phyloP scores from a whole-genome alignment of 2,329 filamentous ascomycete species.

The Phyllachora maydis region DNA sequence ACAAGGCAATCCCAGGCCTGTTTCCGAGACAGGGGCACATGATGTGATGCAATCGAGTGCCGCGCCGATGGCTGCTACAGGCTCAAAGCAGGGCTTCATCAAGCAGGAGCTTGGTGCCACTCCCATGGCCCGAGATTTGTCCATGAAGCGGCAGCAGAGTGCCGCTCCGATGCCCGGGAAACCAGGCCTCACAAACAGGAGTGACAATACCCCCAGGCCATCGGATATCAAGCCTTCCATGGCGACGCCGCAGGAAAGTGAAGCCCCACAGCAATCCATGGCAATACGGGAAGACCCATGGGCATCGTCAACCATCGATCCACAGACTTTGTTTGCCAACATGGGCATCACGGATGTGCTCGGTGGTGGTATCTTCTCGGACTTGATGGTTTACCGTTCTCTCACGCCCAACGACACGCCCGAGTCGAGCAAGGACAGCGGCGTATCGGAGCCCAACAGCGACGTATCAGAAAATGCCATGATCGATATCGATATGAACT shows the following conservation, averaged over 20 bases:
- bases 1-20: conserved; percentile 21
- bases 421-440: conserved; percentile 40
- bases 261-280: too few species aligned
- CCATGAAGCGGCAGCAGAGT: conserved; percentile 29
- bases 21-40: conserved; percentile 10
- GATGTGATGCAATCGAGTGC: conserved; percentile 8
- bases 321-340: conserved; percentile 22
- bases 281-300: conserved; percentile 9
- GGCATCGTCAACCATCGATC: conserved; percentile 26
- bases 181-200: conserved; percentile 7
- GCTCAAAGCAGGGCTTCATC: conserved; percentile 21
- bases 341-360: conserved; percentile 18
- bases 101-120: conserved; percentile 17
- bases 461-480: conserved; percentile 34
- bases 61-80: conserved; percentile 16
- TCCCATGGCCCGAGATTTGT: conserved; percentile 27
- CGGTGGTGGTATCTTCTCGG: conserved; percentile 25
- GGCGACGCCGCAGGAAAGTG: too few species aligned
- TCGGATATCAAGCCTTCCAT: conserved; percentile 3
- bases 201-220: conserved; percentile 10
- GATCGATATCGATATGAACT: conserved; percentile 31
- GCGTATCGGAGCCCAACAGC: conserved; percentile 37
- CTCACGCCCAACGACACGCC: conserved; percentile 42
- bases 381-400: conserved; percentile 30
- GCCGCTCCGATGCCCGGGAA: conserved; percentile 18